phyloP scores from a whole-genome alignment of 1,284 basidiomycete genomes.

The Rhodotorula glutinis region DNA sequence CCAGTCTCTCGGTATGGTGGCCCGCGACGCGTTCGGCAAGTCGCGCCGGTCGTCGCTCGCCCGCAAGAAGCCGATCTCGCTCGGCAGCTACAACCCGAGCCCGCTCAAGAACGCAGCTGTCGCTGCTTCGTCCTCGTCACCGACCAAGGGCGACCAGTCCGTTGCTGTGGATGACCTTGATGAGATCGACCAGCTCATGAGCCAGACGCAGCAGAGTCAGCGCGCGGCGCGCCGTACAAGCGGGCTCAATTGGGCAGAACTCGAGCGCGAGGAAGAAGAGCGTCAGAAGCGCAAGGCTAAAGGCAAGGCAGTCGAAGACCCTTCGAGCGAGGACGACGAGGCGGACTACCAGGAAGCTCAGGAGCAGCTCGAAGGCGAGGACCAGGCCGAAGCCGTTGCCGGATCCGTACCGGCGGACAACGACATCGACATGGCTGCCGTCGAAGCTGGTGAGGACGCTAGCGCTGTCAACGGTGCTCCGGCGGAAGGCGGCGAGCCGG shows the following conservation, averaged over 20 bases:
- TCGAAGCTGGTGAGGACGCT: neutral
- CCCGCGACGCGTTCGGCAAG: slow-evolving; percentile 18
- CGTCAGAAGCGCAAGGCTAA: slow-evolving; percentile 13
- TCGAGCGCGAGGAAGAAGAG: slow-evolving; percentile 30
- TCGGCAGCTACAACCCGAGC: slow-evolving; percentile 1
- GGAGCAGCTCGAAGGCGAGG: neutral
- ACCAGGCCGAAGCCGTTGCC: neutral
- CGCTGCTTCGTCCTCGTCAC: slow-evolving; percentile 6
- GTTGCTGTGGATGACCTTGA: slow-evolving; percentile 1
- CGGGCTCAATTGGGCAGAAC: slow-evolving; percentile 18
- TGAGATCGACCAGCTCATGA: slow-evolving; percentile 25
- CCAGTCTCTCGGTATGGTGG: slow-evolving; percentile 15
- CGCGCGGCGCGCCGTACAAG: slow-evolving; percentile 4
- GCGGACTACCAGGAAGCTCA: neutral
- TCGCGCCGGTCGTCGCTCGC: slow-evolving; percentile 3
- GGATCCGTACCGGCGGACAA: neutral
- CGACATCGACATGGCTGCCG: neutral
- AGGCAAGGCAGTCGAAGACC: neutral
- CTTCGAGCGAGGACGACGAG: slow-evolving; percentile 1
- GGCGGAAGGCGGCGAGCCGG: slow-evolving; percentile 12
- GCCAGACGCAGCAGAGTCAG: slow-evolving; percentile 15
- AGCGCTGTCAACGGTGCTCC: slow-evolving; percentile 14
- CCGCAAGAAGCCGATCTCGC: neutral
- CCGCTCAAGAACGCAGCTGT: slow-evolving; percentile 22
- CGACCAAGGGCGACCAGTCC: neutral